These are phyloP conservation scores for Aquanectria penicillioides DNA, from an alignment of 2,329 filamentous ascomycete genomes.

Conservation along the genomic window DNA sequence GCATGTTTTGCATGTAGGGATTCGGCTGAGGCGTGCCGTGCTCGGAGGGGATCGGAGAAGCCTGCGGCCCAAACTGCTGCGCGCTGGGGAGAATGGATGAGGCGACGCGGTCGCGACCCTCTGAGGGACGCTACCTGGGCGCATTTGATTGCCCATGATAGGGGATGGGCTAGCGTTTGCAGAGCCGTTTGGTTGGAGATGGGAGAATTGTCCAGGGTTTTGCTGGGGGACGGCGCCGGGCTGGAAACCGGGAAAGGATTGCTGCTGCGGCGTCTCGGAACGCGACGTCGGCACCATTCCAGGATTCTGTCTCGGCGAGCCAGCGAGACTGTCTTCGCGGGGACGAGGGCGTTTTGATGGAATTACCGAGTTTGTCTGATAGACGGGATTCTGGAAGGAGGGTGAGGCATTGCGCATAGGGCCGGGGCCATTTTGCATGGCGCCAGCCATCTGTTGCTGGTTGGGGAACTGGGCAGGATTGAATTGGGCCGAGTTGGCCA, in stretches of 20 bases:
- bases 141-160: constrained; percentile 85
- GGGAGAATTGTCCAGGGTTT: constrained; percentile 77
- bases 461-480: constrained; percentile 69
- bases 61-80: constrained; percentile 76
- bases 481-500: constrained; percentile 69
- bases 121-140: constrained; percentile 76
- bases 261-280: constrained; percentile 90
- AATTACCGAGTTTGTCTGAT: constrained; percentile 86
- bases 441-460: constrained; percentile 61
- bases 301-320: constrained; percentile 81
- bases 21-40: constrained; percentile 80
- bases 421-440: constrained; percentile 83
- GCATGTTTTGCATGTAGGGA: constrained; percentile 72
- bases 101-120: constrained; percentile 92
- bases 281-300: constrained; percentile 83
- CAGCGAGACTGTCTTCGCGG: constrained; percentile 83
- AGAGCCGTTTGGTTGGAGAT: constrained; percentile 83
- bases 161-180: constrained; percentile 91
- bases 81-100: constrained; percentile 86
- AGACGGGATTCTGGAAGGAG: constrained; percentile 78
- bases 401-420: constrained; percentile 85
- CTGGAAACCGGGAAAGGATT: constrained; percentile 77
- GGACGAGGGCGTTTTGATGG: constrained; percentile 89
- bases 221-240: constrained; percentile 69
- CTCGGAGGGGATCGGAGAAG: constrained; percentile 81